These are phyloP conservation scores for Forsythia viridissima DNA, from an alignment of 257 asterid genomes.

Conservation along the genomic window DNA sequence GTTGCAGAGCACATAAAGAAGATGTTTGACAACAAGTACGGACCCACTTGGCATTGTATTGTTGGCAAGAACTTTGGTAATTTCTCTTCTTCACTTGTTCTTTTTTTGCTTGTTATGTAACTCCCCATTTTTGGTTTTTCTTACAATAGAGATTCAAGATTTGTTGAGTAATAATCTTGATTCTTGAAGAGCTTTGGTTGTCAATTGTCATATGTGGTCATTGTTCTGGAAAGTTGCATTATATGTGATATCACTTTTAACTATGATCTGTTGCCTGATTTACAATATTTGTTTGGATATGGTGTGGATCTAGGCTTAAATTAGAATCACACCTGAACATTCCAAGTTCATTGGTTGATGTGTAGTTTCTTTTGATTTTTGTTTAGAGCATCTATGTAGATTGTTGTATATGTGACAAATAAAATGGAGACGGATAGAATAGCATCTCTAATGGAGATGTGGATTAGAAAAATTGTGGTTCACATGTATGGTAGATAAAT, in stretches of 20 bases:
- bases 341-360: neutral
- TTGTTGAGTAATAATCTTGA: neutral
- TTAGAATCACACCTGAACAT: neutral
- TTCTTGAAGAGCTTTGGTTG: neutral
- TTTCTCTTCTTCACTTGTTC: neutral
- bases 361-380: no score
- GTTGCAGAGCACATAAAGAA: conserved; percentile 95
- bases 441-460: no score
- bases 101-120: neutral
- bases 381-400: no score
- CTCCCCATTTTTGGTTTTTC: no score
- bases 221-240: neutral
- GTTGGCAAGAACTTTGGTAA: conserved; percentile 98
- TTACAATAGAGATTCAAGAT: neutral
- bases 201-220: neutral
- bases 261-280: conserved; percentile 14
- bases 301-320: conserved; percentile 21
- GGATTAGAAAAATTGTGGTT: no score
- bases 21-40: conserved; percentile 86
- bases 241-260: neutral
- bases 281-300: conserved; percentile 2
- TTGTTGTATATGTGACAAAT: no score
- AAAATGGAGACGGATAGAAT: no score
- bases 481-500: no score
- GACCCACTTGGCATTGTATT: conserved; percentile 99